Evolutionary conservation across 129 eudicot genomes (phyloP), one percentile per base, ranked within the genome.

Genomic region (Lonicera japonica): DNA sequence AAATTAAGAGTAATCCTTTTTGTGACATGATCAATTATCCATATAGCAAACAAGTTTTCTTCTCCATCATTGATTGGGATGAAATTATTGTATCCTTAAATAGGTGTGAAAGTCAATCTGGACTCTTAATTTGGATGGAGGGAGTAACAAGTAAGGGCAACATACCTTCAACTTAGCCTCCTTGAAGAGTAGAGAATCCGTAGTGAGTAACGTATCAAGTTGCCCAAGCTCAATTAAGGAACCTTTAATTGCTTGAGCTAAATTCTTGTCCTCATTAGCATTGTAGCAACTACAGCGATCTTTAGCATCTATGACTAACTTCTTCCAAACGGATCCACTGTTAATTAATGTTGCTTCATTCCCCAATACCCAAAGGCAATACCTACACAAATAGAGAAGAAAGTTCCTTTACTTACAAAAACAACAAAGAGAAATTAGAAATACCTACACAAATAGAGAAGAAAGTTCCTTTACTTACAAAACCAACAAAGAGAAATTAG

Each of bases 291-390:
- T 83, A 1, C 81, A 75, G 10, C 95, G 77, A 1, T 34, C 29
- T 55, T 83, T 80, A 8, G 97, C 89, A 75, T 90, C 87, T 21
- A 21, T 8, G 15, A 86, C 81, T 41, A 86, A 54, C 6, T 65
- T 43, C 50, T 48, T 71, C 97, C 97, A 90, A 21, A 90, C 77
- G 0, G 86, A 78, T 25, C 75, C 77, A 52, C 97, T 79, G 21
- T 70, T 74, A 16, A 53, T 41, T 58, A 90, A 25, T 10, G 97
- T 90, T 58, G 65, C 54, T 25, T 66, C 79, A 36, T 81, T 80
- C 19, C 97, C 97, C 29, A 90, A 25, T 69, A 86, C 69, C 95
- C 88, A 81, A 6, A 90, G 75, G 66, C 89, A 72, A 54, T 81
- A 20, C 71, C 92, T 84, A 58, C n/a, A 54, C 15, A 45, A 58